These are phyloP conservation scores for Berkeleyomyces basicola DNA, from an alignment of 2,329 filamentous ascomycete species.

Conservation along the genomic window DNA sequence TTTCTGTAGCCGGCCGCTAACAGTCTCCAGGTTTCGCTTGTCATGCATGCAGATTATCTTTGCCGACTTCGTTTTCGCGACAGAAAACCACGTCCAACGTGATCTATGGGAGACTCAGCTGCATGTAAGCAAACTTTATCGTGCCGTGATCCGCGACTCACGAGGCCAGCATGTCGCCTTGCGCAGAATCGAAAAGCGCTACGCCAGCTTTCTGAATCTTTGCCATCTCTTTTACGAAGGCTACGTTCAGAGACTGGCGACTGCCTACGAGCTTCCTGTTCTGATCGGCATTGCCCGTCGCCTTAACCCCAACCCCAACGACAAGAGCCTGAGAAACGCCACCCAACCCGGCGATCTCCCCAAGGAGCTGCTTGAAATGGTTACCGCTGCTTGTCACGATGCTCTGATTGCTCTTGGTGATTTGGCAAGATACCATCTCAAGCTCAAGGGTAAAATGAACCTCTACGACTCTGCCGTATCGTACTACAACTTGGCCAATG, in stretches of 20 bases:
- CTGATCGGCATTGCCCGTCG: conserved; percentile 26
- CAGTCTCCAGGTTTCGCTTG: conserved; percentile 30
- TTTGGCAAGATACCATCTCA: conserved; percentile 68
- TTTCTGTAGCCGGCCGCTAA: conserved; percentile 6
- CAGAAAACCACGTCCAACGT: conserved; percentile 46
- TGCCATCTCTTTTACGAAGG: conserved; percentile 79
- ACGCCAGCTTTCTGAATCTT: conserved; percentile 70
- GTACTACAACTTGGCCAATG: conserved; percentile 70
- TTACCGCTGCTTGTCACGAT: conserved; percentile 62
- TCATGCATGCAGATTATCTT: conserved; percentile 58
- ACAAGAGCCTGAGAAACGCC: not conserved
- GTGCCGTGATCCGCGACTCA: conserved; percentile 13
- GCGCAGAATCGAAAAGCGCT: conserved; percentile 67
- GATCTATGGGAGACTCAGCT: conserved; percentile 67
- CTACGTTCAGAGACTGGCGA: conserved; percentile 62
- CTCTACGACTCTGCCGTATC: conserved; percentile 67
- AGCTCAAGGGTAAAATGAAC: conserved; percentile 54
- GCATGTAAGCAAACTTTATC: conserved; percentile 60
- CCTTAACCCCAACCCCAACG: conserved; percentile 6
- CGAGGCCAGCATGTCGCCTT: conserved; percentile 32
- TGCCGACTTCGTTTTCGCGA: conserved; percentile 51
- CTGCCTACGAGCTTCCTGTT: conserved; percentile 37
- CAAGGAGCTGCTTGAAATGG: conserved; percentile 35
- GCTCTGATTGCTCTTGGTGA: conserved; percentile 80
- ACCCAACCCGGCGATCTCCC: conserved; percentile 26